Evolutionary conservation across 495 filamentous ascomycete genomes (phyloP).

Genomic region (Penicillium samsonianum): DNA sequence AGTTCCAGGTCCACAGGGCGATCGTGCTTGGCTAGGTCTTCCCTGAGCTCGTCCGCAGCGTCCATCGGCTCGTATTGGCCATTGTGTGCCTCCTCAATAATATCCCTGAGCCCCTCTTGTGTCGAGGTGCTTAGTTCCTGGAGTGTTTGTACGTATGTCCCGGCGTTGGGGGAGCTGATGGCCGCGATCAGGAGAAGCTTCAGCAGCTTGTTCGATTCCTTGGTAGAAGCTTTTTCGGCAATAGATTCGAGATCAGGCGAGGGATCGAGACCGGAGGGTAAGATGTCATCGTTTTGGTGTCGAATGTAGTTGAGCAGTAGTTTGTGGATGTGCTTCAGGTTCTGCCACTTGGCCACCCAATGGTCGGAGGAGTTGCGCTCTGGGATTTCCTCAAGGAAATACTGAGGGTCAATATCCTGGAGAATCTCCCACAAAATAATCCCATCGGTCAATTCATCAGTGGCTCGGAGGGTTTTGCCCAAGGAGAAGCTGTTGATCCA

Average conservation of each 20-base stretch:
- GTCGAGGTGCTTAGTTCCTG: constrained; percentile 46
- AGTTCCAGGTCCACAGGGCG: constrained; percentile 50
- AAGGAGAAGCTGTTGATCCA: constrained; percentile 60
- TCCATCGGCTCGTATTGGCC: constrained; percentile 40
- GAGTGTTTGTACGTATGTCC: constrained; percentile 56
- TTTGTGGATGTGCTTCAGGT: constrained; percentile 69
- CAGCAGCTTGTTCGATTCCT: constrained; percentile 58
- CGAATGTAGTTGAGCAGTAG: constrained; percentile 65
- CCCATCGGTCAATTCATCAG: constrained; percentile 74
- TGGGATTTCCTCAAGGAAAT: constrained; percentile 65
- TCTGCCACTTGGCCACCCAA: constrained; percentile 56
- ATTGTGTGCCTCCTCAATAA: constrained; percentile 52
- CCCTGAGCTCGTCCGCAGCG: constrained; percentile 39
- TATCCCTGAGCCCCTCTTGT: constrained; percentile 50
- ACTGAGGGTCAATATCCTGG: constrained; percentile 65
- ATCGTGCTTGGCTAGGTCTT: constrained; percentile 36
- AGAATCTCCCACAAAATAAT: constrained; percentile 69
- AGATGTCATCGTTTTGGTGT: constrained; percentile 51
- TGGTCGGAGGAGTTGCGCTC: constrained; percentile 54
- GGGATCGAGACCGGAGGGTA: constrained; percentile 51
- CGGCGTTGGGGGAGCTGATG: constrained; percentile 56
- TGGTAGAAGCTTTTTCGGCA: constrained; percentile 46
- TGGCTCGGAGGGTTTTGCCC: constrained; percentile 43
- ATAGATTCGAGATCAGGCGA: constrained; percentile 61
- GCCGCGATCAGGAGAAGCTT: constrained; percentile 64